Base-by-base conservation (phyloP, 768 basidiomycete species). In the Roridomyces roridus region DNA sequence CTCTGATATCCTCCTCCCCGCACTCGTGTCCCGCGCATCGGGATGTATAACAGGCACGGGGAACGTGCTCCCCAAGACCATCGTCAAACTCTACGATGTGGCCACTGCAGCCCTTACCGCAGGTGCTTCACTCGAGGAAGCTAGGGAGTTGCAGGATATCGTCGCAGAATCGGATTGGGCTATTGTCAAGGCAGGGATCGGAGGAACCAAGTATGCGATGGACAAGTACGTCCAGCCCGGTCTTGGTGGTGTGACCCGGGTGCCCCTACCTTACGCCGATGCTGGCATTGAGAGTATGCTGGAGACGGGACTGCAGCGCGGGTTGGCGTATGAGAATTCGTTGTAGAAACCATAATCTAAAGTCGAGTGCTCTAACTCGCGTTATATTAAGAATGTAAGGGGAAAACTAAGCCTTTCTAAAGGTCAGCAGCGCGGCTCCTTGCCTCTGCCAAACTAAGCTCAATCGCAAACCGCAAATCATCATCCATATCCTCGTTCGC, bases 361-460 rank as follows among this genome's bases (percentile, higher is more conserved):
- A n/a, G n/a, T n/a, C n/a, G n/a, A n/a, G n/a, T n/a, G n/a, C n/a
- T n/a, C n/a, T n/a, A n/a, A n/a, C n/a, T n/a, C n/a, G n/a, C n/a
- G n/a, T n/a, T n/a, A n/a, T n/a, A n/a, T n/a, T n/a, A n/a, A n/a
- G n/a, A n/a, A n/a, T n/a, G n/a, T n/a, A n/a, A n/a, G n/a, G n/a
- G n/a, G n/a, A n/a, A n/a, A n/a, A n/a, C n/a, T n/a, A n/a, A n/a
- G n/a, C n/a, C n/a, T n/a, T 31, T 49, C 35, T 47, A 54, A 46
- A 46, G 8, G 5, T 25, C 23, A 15, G 40, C 25, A 11, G 5
- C 54, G 7, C 39, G 54, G 24, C 46, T 55, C 25, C 24, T 21
- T n/a, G 85, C 86, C 65, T 91, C 90, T 1, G 81, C 86, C 23
- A 91, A 77, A 67, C 90, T 91, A 69, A 91, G 67, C 70, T 87